phyloP scores from a whole-genome alignment of 345 rosid species.

The Eutrema heterophyllum region DNA sequence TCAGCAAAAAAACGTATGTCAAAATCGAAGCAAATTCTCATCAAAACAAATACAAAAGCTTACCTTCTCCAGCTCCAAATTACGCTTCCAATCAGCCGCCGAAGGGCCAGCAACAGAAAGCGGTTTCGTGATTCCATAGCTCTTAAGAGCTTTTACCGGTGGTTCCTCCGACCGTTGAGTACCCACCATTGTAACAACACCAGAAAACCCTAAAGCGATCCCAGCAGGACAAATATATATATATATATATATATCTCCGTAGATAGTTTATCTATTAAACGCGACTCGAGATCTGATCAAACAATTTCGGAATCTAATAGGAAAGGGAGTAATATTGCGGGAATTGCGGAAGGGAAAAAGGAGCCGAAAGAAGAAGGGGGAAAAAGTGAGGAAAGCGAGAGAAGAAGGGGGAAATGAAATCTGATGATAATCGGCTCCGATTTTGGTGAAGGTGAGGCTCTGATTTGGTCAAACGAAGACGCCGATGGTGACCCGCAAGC shows the following conservation, averaged over 20 bases:
- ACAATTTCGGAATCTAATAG: background rate
- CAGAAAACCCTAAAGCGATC: background rate
- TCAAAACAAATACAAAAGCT: background rate
- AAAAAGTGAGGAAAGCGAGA: background rate
- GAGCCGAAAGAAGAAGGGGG: too few relatives aligned
- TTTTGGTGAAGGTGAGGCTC: too few relatives aligned
- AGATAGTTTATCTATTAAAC: background rate
- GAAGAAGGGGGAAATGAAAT: too few relatives aligned
- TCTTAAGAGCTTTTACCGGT: slow-evolving; percentile 16
- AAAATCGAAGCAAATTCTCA: background rate
- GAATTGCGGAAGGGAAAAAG: too few relatives aligned
- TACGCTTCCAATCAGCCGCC: slow-evolving; percentile 57
- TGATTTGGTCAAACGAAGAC: too few relatives aligned
- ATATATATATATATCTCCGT: background rate
- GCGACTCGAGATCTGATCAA: background rate
- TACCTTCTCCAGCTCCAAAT: slow-evolving; percentile 61
- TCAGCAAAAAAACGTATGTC: background rate
- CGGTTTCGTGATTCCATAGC: slow-evolving; percentile 68
- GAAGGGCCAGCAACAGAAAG: slow-evolving; percentile 70
- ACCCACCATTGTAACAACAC: slow-evolving; percentile 36
- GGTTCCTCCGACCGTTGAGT: slow-evolving; percentile 34
- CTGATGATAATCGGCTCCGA: too few relatives aligned
- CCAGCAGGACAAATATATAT: background rate
- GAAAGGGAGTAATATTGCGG: background rate
- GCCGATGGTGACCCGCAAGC: too few relatives aligned